Evolutionary conservation across 2,329 filamentous ascomycete genomes (phyloP), one percentile per base, ranked within the genome.

Genomic region (Leptographium wingfieldii): DNA sequence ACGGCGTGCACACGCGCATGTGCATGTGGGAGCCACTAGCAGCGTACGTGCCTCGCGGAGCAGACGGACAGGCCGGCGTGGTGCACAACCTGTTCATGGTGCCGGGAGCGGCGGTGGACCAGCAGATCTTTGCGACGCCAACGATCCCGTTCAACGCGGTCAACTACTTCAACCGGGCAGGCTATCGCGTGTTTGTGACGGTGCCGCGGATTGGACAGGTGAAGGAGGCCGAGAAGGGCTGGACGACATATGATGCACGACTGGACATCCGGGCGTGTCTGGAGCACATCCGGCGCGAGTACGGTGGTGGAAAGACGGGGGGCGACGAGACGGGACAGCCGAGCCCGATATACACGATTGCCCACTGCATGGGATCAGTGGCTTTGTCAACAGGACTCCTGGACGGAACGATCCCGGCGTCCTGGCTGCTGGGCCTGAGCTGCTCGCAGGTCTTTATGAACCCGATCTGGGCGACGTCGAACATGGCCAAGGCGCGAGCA

Each of bases 381-480:
- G 80, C 83, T 1, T 75, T 82, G 58, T 71, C 80, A 0, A 72
- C 75, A 4, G 83, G 82, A n/a, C 72, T 87, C 1, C 74, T 87
- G 1, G 81, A 84, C 67, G 82, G 83, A 46, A 80, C 79, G 0
- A 81, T 86, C 57, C 80, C 81, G 0, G 64, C 76, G 0, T 68
- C 68, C 49, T 85, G 82, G 81, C 75, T 86, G 65, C 69, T 73
- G 22, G 83, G 83, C 22, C 73, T 86, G 59, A 79, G 77, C 0
- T 79, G 76, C 67, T 82, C 78, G 43, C 82, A 85, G 66, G 82
- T 85, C 2, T 85, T 86, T 68, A 81, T 84, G 74, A 80, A 85
- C 69, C 80, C 82, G 1, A 73, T 81, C 54, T 85, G 81, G 78
- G 75, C 75, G 63, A 69, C 72, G 1, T 68, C 76, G 61, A 86